These are phyloP conservation scores for Polysphondylium violaceum DNA, from an alignment of 78 protist genomes.

Conservation along the genomic window DNA sequence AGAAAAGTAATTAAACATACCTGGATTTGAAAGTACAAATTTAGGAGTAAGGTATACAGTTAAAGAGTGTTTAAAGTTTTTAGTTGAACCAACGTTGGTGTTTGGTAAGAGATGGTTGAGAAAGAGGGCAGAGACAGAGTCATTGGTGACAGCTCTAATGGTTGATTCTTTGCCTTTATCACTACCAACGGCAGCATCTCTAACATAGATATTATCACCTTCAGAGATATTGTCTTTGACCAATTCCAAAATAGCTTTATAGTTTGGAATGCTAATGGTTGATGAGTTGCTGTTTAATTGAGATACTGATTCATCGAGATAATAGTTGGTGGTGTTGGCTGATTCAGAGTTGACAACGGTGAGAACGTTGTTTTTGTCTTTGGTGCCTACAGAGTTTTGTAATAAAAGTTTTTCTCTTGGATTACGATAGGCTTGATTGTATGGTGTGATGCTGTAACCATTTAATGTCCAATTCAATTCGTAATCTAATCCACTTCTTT, in stretches of 20 bases:
- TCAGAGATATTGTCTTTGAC: constrained; percentile 38
- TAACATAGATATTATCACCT: constrained; percentile 24
- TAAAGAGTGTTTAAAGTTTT: constrained; percentile 29
- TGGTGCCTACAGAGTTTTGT: constrained; percentile 38
- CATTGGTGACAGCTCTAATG: constrained; percentile 48
- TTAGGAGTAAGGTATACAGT: constrained; percentile 60
- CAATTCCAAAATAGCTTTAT: constrained; percentile 16
- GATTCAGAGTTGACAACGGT: not conserved
- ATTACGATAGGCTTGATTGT: constrained; percentile 46
- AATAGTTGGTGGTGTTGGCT: constrained; percentile 4
- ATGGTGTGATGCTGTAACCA: constrained; percentile 49
- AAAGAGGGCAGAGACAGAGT: constrained; percentile 30
- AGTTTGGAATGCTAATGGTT: constrained; percentile 3
- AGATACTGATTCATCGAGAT: constrained; percentile 24
- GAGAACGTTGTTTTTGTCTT: constrained; percentile 10
- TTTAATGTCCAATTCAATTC: constrained; percentile 74
- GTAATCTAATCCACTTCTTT: constrained; percentile 53
- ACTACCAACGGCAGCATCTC: constrained; percentile 58
- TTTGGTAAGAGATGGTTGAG: constrained; percentile 56
- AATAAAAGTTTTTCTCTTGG: constrained; percentile 40
- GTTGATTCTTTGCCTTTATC: constrained; percentile 3
- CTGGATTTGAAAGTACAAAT: not conserved
- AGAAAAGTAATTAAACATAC: too few relatives aligned
- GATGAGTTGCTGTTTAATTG: too few relatives aligned
- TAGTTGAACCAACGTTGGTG: not conserved